Evolutionary conservation across 177 flowering plant genomes (phyloP).

Genomic region (Viscum album): DNA sequence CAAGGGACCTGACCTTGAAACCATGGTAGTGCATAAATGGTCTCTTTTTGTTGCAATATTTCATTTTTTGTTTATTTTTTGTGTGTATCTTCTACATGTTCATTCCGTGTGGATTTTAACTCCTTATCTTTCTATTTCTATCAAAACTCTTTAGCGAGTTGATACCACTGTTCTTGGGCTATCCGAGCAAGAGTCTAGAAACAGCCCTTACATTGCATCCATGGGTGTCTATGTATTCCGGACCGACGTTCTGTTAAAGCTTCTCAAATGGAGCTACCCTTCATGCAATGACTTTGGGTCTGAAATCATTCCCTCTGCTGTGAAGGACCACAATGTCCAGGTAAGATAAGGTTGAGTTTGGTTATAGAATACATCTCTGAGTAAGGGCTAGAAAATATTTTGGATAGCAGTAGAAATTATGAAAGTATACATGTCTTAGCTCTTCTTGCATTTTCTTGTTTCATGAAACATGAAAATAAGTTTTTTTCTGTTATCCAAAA

Average conservation of each 20-base stretch:
- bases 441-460: no score
- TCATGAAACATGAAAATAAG: no score
- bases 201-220: conserved; percentile 76
- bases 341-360: conserved; percentile 31
- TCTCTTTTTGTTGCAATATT: not conserved
- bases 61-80: not conserved
- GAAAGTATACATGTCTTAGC: no score
- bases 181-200: conserved; percentile 40
- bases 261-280: conserved; percentile 50
- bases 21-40: conserved; percentile 44
- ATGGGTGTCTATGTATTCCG: conserved; percentile 89
- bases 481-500: no score
- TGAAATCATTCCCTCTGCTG: conserved; percentile 79
- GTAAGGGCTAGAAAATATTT: no score
- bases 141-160: conserved; percentile 47
- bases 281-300: conserved; percentile 86
- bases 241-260: conserved; percentile 67
- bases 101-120: no score
- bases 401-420: no score
- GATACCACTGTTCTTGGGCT: conserved; percentile 75
- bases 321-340: conserved; percentile 64
- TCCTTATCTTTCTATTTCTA: conserved; percentile 12
- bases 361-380: not conserved
- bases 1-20: conserved; percentile 60
- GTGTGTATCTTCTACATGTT: not conserved